Base-by-base conservation (phyloP, 108 stramenopile species). In the Seminavis robusta region DNA sequence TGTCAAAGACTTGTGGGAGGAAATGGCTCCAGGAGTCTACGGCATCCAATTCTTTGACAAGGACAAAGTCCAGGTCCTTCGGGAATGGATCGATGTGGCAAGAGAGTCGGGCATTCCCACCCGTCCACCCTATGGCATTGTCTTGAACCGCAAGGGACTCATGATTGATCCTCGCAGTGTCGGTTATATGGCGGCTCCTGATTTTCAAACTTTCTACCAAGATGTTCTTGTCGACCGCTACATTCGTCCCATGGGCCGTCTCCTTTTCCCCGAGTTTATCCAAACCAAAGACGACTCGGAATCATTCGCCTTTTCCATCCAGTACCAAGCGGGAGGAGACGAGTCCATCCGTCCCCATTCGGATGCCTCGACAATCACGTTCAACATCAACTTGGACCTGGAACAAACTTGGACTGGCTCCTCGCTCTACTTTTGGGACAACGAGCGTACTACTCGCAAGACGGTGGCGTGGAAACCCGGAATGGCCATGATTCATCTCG, bases 311-410 rank as follows among this genome's bases (percentile, higher is more conserved):
- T 74, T 74, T 43, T 60, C 73, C 11, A 69, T 74, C 44, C 46
- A 28, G 30, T 74, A 74, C 36, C 58, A 74, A 33, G 16, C 58
- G 29, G 26, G 46, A 10, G 38, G 33, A 43, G 73, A 74, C 47
- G 17, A 49, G 27, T 45, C 68, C 15, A 37, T 74, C n/a, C 68
- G 68, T 0, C 67, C 64, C 16, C 73, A 74, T 44, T 52, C 61
- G 2, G 73, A 74, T 58, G 65, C 73, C 19, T 56, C 52, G 6
- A 48, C 69, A 11, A 53, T 75, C 48, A 75, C 74, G 6, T 23
- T 75, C 44, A 75, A 75, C 29, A 59, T 75, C 50, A 75, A 75
- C 33, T 34, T 75, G 55, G 69, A 75, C 60, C 55, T 62, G n/a
- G 65, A 34, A 33, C 63, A 15, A 53, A 67, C 9, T 32, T 50